A percentile compares a stretch with the other conserved stretches of the same genome.
Evolutionary conservation across 2,329 filamentous ascomycete genomes (phyloP).

Genomic region (Fusarium continuum): DNA sequence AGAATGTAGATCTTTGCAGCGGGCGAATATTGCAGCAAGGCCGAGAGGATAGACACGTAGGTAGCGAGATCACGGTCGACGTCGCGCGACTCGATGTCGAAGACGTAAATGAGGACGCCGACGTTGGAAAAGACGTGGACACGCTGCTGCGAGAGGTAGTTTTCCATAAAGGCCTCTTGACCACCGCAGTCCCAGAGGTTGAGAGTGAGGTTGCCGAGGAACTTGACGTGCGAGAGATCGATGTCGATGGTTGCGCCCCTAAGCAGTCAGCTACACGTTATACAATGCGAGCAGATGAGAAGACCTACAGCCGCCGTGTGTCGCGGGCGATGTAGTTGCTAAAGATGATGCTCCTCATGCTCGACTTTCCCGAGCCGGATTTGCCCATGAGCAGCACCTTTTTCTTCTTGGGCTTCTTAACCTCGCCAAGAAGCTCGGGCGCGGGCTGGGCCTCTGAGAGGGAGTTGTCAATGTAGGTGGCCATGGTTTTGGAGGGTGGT

Average conservation of each 20-base stretch:
- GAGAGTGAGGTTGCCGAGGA: slow-evolving; percentile 95
- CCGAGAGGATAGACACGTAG: slow-evolving; percentile 89
- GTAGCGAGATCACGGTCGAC: slow-evolving; percentile 92
- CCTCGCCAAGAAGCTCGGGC: slow-evolving; percentile 56
- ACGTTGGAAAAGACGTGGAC: slow-evolving; percentile 97
- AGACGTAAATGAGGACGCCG: slow-evolving; percentile 97
- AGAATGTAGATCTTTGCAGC: slow-evolving; percentile 89
- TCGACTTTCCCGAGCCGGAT: slow-evolving; percentile 96
- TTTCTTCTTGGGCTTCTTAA: slow-evolving; percentile 81
- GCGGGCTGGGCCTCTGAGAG: slow-evolving; percentile 43
- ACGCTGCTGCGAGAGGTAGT: slow-evolving; percentile 94
- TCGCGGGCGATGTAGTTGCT: slow-evolving; percentile 98
- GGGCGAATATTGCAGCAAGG: slow-evolving; percentile 84
- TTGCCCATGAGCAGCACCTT: slow-evolving; percentile 93
- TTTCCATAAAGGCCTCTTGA: slow-evolving; percentile 98
- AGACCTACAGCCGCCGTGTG: slow-evolving; percentile 77
- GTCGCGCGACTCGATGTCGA: slow-evolving; percentile 96
- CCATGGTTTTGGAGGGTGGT: slow-evolving; percentile 39
- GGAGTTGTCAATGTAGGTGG: slow-evolving; percentile 47
- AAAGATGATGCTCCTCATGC: slow-evolving; percentile 98
- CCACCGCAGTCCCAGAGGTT: slow-evolving; percentile 99
- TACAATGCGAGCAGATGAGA: neutral
- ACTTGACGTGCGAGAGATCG: slow-evolving; percentile 97
- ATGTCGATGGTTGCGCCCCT: slow-evolving; percentile 96
- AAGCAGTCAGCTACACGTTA: neutral